phyloP scores from a whole-genome alignment of 805 yeast genomes.

The Sugiyamaella americana region DNA sequence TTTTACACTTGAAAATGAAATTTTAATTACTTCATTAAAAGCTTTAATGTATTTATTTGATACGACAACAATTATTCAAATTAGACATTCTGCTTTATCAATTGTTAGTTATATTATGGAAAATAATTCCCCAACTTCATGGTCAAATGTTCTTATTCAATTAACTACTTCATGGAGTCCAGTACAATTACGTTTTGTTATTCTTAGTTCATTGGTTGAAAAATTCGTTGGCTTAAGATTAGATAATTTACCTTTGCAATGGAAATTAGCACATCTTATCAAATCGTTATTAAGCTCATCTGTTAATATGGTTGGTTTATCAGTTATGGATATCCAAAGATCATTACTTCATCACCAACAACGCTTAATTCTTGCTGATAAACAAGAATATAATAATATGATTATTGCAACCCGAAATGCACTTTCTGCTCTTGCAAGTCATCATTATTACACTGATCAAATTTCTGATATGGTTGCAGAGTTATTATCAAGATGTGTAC shows the following conservation, averaged over 20 bases:
- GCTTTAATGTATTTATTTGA: constrained; percentile 59
- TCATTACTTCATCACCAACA: constrained; percentile 32
- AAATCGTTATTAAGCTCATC: constrained; percentile 60
- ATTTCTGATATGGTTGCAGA: constrained; percentile 74
- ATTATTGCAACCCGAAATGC: constrained; percentile 42
- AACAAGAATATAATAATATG: constrained; percentile 4
- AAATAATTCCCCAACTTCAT: constrained; percentile 27
- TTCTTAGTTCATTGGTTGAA: constrained; percentile 46
- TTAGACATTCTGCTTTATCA: constrained; percentile 49
- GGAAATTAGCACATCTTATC: constrained; percentile 41
- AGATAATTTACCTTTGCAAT: constrained; percentile 27
- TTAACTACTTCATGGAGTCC: constrained; percentile 72
- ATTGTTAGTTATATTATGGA: constrained; percentile 42
- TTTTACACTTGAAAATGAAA: constrained; percentile 3
- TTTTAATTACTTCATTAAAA: constrained; percentile 18
- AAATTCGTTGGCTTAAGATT: constrained; percentile 16
- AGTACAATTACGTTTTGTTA: constrained; percentile 65
- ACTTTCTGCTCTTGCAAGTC: constrained; percentile 65
- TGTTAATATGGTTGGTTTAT: constrained; percentile 80
- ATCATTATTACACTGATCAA: constrained; percentile 82
- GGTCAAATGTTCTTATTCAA: constrained; percentile 57
- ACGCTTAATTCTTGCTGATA: constrained; percentile 13
- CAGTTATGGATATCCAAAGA: constrained; percentile 72
- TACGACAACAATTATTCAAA: constrained; percentile 55
- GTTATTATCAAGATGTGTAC: constrained; percentile 31